Base-by-base conservation (phyloP, 495 filamentous ascomycete species). In the Neurospora sp. region DNA sequence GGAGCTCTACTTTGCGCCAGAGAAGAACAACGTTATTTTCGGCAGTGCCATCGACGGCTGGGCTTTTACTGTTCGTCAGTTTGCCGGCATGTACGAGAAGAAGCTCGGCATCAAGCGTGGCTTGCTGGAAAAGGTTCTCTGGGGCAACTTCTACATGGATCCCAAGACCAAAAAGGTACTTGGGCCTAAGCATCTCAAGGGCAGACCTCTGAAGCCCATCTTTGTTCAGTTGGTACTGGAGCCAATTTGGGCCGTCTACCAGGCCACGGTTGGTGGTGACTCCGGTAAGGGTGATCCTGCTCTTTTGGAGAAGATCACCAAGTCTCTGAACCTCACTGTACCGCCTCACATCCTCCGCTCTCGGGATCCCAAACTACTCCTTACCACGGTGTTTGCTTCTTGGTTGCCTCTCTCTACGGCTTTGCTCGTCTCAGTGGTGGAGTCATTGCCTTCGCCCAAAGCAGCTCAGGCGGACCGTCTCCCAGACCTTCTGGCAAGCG, bases 21-120 rank as follows among this genome's bases (percentile, higher is more conserved):
- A 98, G 80, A 97, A 95, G 78, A 96, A 97, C 76, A 99, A 99
- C 78, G 96, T 99, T 79, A 98, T 99, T 73, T 99, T 99, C 77
- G 93, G 94, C 84, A 97, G 94, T 78, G 96, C 96, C 37, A 91
- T 97, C 70, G 96, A 99, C 78, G 96, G 96, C 42, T 99, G 96
- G 96, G 96, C 96, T 2, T 99, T 98, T 76, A 99, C 96, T 0
- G 88, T 97, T 24, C 89, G 93, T 40, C 96, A 99, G 79, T 99
- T 99, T 80, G 96, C 96, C 9, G 88, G 88, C 5, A 84, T 98
- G 62, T 98, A 97, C 79, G 96, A 99, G 82, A 97, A 93, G 85
- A 99, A 98, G 77, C 89, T 99, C 6, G 95, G 96, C 1, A 95
- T 98, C 78, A 98, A 97, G 78, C 90, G 94, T 19, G 89, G 88